These are phyloP conservation scores for Hypoxylon perforatum DNA, from an alignment of 495 filamentous ascomycete species.

Conservation along the genomic window DNA sequence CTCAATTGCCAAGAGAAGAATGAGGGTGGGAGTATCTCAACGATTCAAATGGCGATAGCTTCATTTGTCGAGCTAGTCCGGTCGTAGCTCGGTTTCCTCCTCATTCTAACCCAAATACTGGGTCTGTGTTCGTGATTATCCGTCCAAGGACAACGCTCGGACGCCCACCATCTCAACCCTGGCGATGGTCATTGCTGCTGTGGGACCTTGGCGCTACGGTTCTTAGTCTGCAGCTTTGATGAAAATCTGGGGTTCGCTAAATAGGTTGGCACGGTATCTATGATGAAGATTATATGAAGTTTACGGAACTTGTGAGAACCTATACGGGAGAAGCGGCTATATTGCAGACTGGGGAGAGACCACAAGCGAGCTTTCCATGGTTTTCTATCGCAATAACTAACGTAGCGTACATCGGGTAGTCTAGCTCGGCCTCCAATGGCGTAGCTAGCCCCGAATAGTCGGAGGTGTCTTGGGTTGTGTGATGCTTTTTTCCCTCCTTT, in stretches of 20 bases:
- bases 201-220: constrained; percentile 39
- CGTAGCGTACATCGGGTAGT: too few relatives aligned
- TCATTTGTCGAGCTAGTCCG: constrained; percentile 19
- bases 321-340: constrained; percentile 28
- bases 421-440: background rate
- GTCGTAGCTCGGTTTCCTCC: constrained; percentile 5
- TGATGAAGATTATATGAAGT: constrained; percentile 20
- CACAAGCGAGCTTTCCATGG: background rate
- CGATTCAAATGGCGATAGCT: constrained; percentile 24
- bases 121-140: constrained; percentile 36
- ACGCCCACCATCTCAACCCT: constrained; percentile 35
- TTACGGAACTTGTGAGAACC: constrained; percentile 25
- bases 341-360: constrained; percentile 12
- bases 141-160: constrained; percentile 38
- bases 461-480: background rate
- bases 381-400: background rate
- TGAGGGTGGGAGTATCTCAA: constrained; percentile 20
- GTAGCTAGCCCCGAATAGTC: background rate
- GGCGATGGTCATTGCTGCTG: constrained; percentile 35
- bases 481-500: background rate
- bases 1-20: constrained; percentile 26
- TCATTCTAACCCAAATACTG: constrained; percentile 7
- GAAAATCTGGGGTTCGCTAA: constrained; percentile 44
- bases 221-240: constrained; percentile 38
- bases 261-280: constrained; percentile 37